These are phyloP conservation scores for Coemansia sp. DNA, from an alignment of 192 early-diverging fungal genomes.

Conservation along the genomic window DNA sequence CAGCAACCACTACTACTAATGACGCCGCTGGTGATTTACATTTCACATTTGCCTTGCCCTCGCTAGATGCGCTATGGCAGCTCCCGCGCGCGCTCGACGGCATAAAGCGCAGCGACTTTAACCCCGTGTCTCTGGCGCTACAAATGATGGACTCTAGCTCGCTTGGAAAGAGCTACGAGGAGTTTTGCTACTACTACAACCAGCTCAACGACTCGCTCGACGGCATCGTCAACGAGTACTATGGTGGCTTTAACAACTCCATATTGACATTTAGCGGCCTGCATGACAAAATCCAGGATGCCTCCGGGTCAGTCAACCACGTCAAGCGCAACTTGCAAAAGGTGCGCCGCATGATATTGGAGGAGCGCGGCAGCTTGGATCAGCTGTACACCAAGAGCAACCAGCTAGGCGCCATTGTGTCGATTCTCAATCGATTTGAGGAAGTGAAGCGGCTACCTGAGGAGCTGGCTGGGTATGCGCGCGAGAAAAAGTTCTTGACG, in stretches of 20 bases:
- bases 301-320: conserved; percentile 61
- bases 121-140: conserved; percentile 70
- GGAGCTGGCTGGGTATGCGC: conserved; percentile 57
- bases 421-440: conserved; percentile 69
- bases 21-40: not conserved
- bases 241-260: conserved; percentile 77
- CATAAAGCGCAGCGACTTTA: conserved; percentile 56
- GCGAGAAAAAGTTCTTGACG: conserved; percentile 68
- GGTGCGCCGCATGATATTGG: conserved; percentile 60
- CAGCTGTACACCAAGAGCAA: conserved; percentile 73
- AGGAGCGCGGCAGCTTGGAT: conserved; percentile 63
- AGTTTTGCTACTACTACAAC: conserved; percentile 58
- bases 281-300: conserved; percentile 64
- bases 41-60: conserved; percentile 1
- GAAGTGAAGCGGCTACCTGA: conserved; percentile 64
- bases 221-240: conserved; percentile 73
- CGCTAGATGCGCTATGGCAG: conserved; percentile 48
- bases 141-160: conserved; percentile 75
- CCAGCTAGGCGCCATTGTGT: conserved; percentile 75
- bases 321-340: conserved; percentile 63
- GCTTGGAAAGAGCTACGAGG: conserved; percentile 61
- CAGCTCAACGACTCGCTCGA: conserved; percentile 66
- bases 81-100: conserved; percentile 46
- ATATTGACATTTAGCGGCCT: conserved; percentile 79
- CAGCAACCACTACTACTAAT: not conserved